These are phyloP conservation scores for Geotrichum candidum DNA, from an alignment of 1,139 yeast genomes.

Conservation along the genomic window DNA sequence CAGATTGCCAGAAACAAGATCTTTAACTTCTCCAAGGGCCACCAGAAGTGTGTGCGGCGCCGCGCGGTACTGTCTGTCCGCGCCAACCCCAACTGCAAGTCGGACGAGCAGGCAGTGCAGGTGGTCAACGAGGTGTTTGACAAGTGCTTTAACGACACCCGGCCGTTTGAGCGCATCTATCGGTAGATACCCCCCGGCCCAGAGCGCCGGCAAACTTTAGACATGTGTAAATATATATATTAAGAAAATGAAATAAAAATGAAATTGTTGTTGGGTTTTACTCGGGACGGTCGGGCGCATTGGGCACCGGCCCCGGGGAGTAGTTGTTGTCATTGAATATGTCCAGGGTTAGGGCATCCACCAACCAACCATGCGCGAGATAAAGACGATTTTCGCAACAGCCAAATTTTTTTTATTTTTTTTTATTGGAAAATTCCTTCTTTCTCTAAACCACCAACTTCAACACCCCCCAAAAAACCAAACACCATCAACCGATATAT, in stretches of 20 bases:
- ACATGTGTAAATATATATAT: neutral
- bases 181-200: conserved; percentile 34
- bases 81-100: conserved; percentile 78
- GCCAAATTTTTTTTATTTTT: neutral
- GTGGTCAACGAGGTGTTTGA: conserved; percentile 86
- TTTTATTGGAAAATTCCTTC: neutral
- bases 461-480: neutral
- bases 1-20: conserved; percentile 59
- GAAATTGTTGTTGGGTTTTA: neutral
- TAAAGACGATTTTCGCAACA: neutral
- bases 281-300: no score
- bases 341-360: neutral
- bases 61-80: conserved; percentile 79
- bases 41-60: conserved; percentile 83
- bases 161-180: conserved; percentile 92
- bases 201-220: neutral
- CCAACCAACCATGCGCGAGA: neutral
- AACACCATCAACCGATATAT: neutral
- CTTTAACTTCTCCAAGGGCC: conserved; percentile 68
- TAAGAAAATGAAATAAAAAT: no score
- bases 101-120: conserved; percentile 64
- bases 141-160: conserved; percentile 87
- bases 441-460: neutral
- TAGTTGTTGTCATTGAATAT: no score
- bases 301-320: no score